Evolutionary conservation across 225 moss, liverwort and hornwort species (phyloP).

Genomic region (Rhytidiadelphus loreus): DNA sequence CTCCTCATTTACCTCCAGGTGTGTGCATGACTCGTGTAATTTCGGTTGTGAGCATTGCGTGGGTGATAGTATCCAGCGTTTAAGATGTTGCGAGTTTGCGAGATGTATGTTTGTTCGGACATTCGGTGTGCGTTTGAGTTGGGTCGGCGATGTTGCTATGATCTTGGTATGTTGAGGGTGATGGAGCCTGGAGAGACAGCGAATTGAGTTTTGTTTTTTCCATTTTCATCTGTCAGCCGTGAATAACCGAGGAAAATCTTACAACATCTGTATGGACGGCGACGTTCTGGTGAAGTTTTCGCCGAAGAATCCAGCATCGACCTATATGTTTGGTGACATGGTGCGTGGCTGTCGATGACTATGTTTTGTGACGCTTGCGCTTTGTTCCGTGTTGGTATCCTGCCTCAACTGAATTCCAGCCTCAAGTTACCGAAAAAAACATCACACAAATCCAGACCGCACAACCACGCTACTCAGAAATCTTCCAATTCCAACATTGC

Average conservation of each 20-base stretch:
- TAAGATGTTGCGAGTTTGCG: neutral
- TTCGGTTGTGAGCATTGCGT: neutral
- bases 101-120: neutral
- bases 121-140: neutral
- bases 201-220: neutral
- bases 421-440: neutral
- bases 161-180: neutral
- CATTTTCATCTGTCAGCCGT: constrained; percentile 24
- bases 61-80: no score
- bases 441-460: neutral
- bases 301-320: constrained; percentile 83
- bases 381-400: neutral
- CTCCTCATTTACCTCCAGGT: constrained; percentile 77
- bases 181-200: neutral
- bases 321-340: constrained; percentile 80
- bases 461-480: neutral
- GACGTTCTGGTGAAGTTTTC: constrained; percentile 90
- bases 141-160: neutral
- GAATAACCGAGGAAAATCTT: constrained; percentile 69
- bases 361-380: neutral
- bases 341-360: constrained; percentile 8
- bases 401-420: neutral
- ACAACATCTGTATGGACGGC: constrained; percentile 88
- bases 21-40: neutral
- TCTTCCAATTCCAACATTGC: no score